Evolutionary conservation across 306 rosid species (phyloP), one percentile per base, ranked within the genome.

Genomic region (Mucuna pruriens): DNA sequence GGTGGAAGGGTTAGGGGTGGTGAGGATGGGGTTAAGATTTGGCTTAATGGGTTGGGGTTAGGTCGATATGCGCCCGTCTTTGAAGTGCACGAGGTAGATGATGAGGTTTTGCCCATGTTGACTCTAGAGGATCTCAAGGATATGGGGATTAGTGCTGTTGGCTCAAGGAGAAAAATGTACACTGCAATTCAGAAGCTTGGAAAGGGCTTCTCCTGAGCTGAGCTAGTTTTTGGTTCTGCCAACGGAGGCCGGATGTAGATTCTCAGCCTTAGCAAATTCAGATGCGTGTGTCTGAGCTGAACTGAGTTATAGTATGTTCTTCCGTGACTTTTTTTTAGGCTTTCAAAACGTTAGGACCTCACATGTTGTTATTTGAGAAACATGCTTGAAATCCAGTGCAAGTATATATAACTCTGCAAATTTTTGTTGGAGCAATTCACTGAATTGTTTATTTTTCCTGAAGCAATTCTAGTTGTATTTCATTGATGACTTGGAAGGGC

Each of bases 1-100:
- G 90, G 84, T 44, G 89, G 90, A 8, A 75, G 91, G 68, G 90
- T 77, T 15, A 80, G 89, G 83, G 84, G 77, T 76, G 97, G 91
- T 8, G 97, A 91, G 82, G 97, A 95, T 86, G 97, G 91, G 60
- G 95, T 95, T 38, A 89, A 94, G 85, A 84, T 89, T 88, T 95
- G 98, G 98, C 98, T 95, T 46, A 90, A 90, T 80, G 99, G 96
- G 0, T 82, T 95, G 48, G 98, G 99, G 13, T 84, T 95, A 77
- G 86, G 99, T 16, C 84, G 99, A 42, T 95, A 95, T 89, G 98
- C 96, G 0, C 96, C 98, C 0, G 93, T 95, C 57, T 95, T 95
- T 6, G 98, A 95, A 84, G 89, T 95, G 26, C 98, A 95, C 38
- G 99, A 95, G 81, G 99, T 95, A 23, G 99, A 95, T 84, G 98